phyloP scores from a whole-genome alignment of 1,284 basidiomycete genomes.

The Bothia castanella region DNA sequence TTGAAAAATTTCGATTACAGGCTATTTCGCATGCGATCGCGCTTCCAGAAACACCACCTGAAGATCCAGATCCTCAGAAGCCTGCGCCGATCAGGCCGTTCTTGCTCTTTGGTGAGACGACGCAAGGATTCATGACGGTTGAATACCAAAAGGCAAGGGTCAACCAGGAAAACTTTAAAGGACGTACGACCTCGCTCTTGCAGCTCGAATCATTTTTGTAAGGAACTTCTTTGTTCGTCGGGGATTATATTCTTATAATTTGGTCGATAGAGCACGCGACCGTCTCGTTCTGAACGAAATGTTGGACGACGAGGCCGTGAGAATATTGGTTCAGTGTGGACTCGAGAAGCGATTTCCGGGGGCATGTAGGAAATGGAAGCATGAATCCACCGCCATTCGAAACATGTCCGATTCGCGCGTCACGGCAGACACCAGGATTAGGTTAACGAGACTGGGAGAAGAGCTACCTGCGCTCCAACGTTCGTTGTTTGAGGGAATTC shows the following conservation, averaged over 20 bases:
- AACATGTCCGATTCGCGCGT: neutral
- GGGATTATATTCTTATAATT: neutral
- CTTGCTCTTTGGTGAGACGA: conserved; percentile 35
- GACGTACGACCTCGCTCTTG: conserved; percentile 1
- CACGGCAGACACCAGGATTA: neutral
- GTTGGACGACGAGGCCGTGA: conserved; percentile 30
- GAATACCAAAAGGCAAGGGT: conserved; percentile 19
- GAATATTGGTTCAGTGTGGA: conserved; percentile 30
- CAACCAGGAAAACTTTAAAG: neutral
- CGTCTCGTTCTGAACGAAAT: conserved; percentile 27
- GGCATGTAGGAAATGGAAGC: conserved; percentile 24
- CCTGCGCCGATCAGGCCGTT: conserved; percentile 18
- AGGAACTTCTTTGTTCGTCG: neutral
- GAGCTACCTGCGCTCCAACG: conserved; percentile 8
- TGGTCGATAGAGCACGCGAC: conserved; percentile 21
- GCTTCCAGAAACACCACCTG: conserved; percentile 1
- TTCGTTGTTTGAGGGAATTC: conserved; percentile 23
- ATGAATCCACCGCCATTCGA: conserved; percentile 6
- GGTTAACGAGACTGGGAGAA: neutral
- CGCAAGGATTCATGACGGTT: conserved; percentile 35
- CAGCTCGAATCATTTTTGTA: conserved; percentile 22
- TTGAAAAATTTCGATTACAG: too few species aligned
- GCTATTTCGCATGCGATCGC: conserved; percentile 15
- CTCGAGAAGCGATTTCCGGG: conserved; percentile 28
- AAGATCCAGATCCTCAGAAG: conserved; percentile 16